Evolutionary conservation across 306 rosid species (phyloP).

Genomic region (Cajanus cajan): DNA sequence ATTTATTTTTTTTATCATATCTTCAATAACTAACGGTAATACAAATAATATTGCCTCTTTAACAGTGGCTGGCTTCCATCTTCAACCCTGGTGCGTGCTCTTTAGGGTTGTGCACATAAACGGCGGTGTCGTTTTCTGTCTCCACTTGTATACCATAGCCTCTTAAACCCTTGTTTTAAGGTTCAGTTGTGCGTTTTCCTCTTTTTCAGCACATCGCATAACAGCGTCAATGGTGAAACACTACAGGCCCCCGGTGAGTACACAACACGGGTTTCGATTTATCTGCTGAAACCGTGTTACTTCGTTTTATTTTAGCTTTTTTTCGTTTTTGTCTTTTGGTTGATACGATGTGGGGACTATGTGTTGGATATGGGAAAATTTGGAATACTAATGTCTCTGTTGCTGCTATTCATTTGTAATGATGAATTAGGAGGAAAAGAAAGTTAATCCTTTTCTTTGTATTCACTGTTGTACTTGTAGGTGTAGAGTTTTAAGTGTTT

Average conservation of each 20-base stretch:
- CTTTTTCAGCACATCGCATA: background rate
- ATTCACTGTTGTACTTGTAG: too few relatives aligned
- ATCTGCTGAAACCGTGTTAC: background rate
- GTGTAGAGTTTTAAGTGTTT: too few relatives aligned
- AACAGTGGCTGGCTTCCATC: too few relatives aligned
- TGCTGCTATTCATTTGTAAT: background rate
- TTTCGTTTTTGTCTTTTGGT: background rate
- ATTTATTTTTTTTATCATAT: too few relatives aligned
- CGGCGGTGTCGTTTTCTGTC: too few relatives aligned
- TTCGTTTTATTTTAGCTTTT: background rate
- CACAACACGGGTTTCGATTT: background rate
- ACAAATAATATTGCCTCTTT: too few relatives aligned
- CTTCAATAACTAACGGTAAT: too few relatives aligned
- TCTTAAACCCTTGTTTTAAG: too few relatives aligned
- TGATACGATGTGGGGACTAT: background rate
- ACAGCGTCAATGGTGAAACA: conserved; percentile 56
- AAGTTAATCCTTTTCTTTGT: too few relatives aligned
- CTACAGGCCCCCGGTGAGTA: conserved; percentile 78
- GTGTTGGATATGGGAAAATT: background rate
- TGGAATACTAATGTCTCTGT: background rate
- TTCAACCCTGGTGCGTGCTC: too few relatives aligned
- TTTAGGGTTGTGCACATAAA: too few relatives aligned
- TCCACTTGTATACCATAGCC: too few relatives aligned
- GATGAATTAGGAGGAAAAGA: background rate
- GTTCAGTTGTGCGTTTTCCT: background rate